phyloP scores from a whole-genome alignment of 257 asterid genomes.

The Parsonsia alboflavescens region DNA sequence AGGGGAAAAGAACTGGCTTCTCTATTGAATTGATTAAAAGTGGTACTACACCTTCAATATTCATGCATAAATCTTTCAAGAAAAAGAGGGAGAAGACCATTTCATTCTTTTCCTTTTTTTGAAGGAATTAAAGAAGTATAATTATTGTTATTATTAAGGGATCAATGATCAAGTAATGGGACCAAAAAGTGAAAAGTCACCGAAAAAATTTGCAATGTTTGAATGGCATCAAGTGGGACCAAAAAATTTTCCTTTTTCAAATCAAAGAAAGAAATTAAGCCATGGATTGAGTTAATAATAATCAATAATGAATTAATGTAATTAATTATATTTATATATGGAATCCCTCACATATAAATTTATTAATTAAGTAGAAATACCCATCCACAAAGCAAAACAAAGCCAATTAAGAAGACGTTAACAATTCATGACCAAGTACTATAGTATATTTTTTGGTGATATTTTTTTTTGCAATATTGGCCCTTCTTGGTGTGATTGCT shows the following conservation, averaged over 20 bases:
- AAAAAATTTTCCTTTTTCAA: slow-evolving; percentile 17
- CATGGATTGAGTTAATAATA: not conserved
- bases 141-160: slow-evolving; percentile 23
- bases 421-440: slow-evolving; percentile 5
- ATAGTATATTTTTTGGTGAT: slow-evolving; percentile 24
- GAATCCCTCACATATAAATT: too few species aligned
- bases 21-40: not conserved
- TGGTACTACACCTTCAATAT: not conserved
- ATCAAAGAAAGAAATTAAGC: slow-evolving; percentile 3
- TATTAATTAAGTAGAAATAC: too few species aligned
- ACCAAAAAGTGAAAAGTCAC: slow-evolving; percentile 34
- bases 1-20: not conserved
- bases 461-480: slow-evolving; percentile 26
- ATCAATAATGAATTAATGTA: too few species aligned
- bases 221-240: slow-evolving; percentile 38
- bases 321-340: too few species aligned
- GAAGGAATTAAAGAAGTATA: not conserved
- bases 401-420: slow-evolving; percentile 9
- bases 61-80: not conserved
- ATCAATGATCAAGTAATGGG: slow-evolving; percentile 32
- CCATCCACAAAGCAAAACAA: slow-evolving; percentile 3
- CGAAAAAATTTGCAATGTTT: slow-evolving; percentile 32
- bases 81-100: not conserved
- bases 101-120: not conserved
- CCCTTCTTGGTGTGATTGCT: slow-evolving; percentile 31